These are phyloP conservation scores for Brassica balearica DNA, from an alignment of 441 rosid genomes.

Conservation along the genomic window DNA sequence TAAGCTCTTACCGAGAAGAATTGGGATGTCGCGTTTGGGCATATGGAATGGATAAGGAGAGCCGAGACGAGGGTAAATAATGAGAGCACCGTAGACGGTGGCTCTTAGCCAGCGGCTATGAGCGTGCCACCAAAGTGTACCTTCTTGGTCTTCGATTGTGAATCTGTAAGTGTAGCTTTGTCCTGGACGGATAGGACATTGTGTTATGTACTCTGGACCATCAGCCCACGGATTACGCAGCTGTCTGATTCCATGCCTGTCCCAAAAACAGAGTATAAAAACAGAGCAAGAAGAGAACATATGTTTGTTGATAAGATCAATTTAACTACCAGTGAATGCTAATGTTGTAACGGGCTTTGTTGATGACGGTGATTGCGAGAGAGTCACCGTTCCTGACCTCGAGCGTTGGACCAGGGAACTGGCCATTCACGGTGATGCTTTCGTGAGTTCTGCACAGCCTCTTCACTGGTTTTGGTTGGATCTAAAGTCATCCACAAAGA, in stretches of 20 bases:
- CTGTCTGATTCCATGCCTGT: slow-evolving; percentile 69
- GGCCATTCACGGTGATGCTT: slow-evolving; percentile 71
- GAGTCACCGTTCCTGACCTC: slow-evolving; percentile 72
- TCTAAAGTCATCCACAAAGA: slow-evolving; percentile 48
- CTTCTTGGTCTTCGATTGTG: slow-evolving; percentile 61
- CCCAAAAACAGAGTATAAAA: slow-evolving; percentile 25
- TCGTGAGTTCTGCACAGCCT: slow-evolving; percentile 85
- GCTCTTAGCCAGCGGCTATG: slow-evolving; percentile 79
- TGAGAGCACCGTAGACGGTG: slow-evolving; percentile 77
- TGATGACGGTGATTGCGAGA: slow-evolving; percentile 62
- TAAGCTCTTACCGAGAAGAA: slow-evolving; percentile 63
- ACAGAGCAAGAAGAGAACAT: slow-evolving; percentile 19
- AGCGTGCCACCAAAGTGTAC: slow-evolving; percentile 87
- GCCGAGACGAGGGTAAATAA: slow-evolving; percentile 62
- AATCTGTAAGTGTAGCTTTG: slow-evolving; percentile 63
- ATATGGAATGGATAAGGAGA: slow-evolving; percentile 63
- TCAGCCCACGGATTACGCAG: slow-evolving; percentile 80
- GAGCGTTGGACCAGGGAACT: slow-evolving; percentile 77
- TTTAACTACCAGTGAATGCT: slow-evolving; percentile 65
- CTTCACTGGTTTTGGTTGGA: slow-evolving; percentile 81
- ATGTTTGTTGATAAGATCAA: neutral
- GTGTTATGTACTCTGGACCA: slow-evolving; percentile 75
- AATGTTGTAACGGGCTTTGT: slow-evolving; percentile 62
- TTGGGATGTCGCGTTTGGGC: slow-evolving; percentile 70
- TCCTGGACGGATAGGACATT: slow-evolving; percentile 77